Evolutionary conservation across 2,329 filamentous ascomycete species (phyloP), one percentile per base, ranked within the genome.

Genomic region (Fusarium napiforme): DNA sequence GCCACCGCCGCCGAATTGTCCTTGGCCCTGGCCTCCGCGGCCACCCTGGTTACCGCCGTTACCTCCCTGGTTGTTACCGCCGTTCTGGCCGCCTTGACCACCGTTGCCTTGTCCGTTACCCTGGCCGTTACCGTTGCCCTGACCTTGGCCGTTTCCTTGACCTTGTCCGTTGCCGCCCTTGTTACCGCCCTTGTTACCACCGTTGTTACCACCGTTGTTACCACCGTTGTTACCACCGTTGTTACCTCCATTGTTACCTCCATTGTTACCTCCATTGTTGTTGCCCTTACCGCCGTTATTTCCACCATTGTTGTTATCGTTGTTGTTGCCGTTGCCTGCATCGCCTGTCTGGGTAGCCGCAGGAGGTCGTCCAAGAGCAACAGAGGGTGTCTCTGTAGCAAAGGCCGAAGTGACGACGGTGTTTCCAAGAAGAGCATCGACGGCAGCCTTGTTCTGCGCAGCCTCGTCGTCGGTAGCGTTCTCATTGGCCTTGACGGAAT

Each of bases 401-500:
- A 81, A 81, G 1, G 74, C 71, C 6, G 73, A 74, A 49, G 77
- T 81, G 12, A 77, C 74, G 18, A 78, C 32, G 7, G 78, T 79
- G 36, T 78, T 75, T 19, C 77, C 76, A 9, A 83, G 75, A 53
- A 84, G 78, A 70, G 80, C 80, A 73, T 83, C 81, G 59, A 84
- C 84, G 21, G 82, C 83, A 7, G 83, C 84, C 9, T 69, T 64
- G 66, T 81, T 81, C 69, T 78, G 78, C 23, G 61, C 60, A 7
- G 75, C 79, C 47, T 74, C 67, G 0, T 77, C 69, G 1, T 75
- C 62, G 23, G 82, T 84, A 42, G 84, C 83, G 34, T 83, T 80
- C 66, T 84, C 77, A 73, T 87, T 87, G 7, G 85, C 86, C 3
- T 79, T 70, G 14, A 87, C 74, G 4, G 82, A 74, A 10, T 71